Evolutionary conservation across 2,329 filamentous ascomycete genomes (phyloP).

Genomic region (Hymenoscyphus fraxineus): DNA sequence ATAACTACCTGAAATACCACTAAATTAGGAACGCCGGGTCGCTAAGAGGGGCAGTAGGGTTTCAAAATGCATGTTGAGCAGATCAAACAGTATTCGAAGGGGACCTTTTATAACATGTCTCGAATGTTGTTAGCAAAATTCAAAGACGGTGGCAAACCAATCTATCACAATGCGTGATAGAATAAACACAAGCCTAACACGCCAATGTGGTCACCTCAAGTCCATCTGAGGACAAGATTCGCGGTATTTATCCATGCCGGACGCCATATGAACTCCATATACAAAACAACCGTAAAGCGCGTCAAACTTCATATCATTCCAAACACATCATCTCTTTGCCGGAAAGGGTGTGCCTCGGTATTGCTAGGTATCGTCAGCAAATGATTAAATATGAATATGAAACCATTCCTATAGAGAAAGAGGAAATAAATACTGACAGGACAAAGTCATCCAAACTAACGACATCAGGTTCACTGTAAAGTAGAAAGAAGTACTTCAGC

Average conservation of each 20-base stretch:
- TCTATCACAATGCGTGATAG: too few relatives aligned
- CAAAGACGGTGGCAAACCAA: too few relatives aligned
- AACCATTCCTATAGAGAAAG: background rate
- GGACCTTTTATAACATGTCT: too few relatives aligned
- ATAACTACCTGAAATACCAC: too few relatives aligned
- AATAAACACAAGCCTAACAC: too few relatives aligned
- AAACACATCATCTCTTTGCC: slow-evolving; percentile 2
- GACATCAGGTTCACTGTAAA: slow-evolving; percentile 43
- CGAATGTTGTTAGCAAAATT: too few relatives aligned
- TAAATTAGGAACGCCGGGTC: too few relatives aligned
- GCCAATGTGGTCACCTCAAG: too few relatives aligned
- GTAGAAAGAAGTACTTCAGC: slow-evolving; percentile 59
- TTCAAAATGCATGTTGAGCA: too few relatives aligned
- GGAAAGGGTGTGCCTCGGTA: slow-evolving; percentile 25
- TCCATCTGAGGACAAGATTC: too few relatives aligned
- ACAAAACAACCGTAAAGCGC: background rate
- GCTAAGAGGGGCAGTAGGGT: too few relatives aligned
- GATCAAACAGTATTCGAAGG: too few relatives aligned
- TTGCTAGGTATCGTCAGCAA: slow-evolving; percentile 9
- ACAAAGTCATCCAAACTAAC: slow-evolving; percentile 60
- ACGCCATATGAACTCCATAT: background rate
- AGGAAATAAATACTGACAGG: slow-evolving; percentile 23
- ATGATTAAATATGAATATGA: background rate
- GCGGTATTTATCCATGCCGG: background rate
- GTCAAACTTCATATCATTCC: background rate